Conservation (phyloP, 2,329 filamentous ascomycete genomes). For the Calonectria pseudoreteaudii region DNA sequence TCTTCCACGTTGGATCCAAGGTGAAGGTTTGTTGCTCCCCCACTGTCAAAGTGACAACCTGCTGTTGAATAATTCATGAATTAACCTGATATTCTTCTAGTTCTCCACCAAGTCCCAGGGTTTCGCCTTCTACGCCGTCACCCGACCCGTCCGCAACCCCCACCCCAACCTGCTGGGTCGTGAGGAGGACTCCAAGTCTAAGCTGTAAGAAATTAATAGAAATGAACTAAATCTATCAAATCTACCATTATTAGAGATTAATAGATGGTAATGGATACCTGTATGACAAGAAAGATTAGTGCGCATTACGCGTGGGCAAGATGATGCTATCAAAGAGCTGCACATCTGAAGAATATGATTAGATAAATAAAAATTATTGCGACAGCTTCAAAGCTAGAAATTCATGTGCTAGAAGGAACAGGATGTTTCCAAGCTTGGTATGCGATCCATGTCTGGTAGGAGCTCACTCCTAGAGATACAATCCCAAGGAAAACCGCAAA, state of each 20-base stretch:
- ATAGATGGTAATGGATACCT: background rate
- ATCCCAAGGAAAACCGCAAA: no score
- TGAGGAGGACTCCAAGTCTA: slow-evolving; percentile 38
- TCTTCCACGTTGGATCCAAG: slow-evolving; percentile 42
- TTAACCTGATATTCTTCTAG: slow-evolving; percentile 15
- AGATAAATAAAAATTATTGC: background rate
- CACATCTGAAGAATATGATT: background rate
- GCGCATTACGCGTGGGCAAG: background rate
- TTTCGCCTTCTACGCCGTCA: slow-evolving; percentile 41
- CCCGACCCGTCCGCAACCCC: slow-evolving; percentile 36
- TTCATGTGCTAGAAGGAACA: background rate
- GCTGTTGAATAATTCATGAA: background rate
- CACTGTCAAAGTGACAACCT: background rate
- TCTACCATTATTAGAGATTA: background rate
- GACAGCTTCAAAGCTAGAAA: background rate
- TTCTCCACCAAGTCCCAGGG: slow-evolving; percentile 42
- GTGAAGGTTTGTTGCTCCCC: slow-evolving; percentile 30
- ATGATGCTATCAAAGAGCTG: background rate
- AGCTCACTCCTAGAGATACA: no score
- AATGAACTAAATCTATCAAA: background rate
- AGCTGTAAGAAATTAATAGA: slow-evolving; percentile 19
- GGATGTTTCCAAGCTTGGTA: background rate
- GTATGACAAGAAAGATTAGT: background rate
- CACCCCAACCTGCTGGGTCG: slow-evolving; percentile 39
- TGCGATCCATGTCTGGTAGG: no score